Conservation (phyloP, 495 filamentous ascomycete genomes). For the Penicillium soppii region DNA sequence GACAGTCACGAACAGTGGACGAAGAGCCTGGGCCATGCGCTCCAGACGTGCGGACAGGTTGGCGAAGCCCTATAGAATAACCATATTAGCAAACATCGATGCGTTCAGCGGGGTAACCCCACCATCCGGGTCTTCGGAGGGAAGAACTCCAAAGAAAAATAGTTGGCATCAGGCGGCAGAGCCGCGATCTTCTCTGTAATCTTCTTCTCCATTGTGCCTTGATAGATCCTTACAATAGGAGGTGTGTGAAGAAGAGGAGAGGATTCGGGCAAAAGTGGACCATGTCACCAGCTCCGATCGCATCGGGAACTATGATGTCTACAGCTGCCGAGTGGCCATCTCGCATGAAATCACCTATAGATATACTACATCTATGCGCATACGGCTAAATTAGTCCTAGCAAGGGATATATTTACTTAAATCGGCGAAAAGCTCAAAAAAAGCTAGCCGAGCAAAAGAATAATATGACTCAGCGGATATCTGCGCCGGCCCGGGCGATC, state of each 20-base stretch:
- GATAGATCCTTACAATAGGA: conserved; percentile 12
- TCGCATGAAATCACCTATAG: not conserved
- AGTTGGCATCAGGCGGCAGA: conserved; percentile 74
- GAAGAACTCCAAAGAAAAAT: conserved; percentile 98
- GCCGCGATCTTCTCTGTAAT: conserved; percentile 96
- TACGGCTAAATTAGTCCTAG: conserved; percentile 1
- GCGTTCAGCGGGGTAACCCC: conserved; percentile 31
- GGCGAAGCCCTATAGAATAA: conserved; percentile 64
- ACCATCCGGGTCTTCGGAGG: conserved; percentile 94
- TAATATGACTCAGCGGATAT: conserved; percentile 27
- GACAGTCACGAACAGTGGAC: conserved; percentile 92
- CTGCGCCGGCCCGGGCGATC: conserved; percentile 9
- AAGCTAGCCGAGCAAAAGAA: conserved; percentile 8
- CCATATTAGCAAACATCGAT: conserved; percentile 3
- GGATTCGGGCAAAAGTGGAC: conserved; percentile 28
- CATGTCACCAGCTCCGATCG: conserved; percentile 12
- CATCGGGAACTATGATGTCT: conserved; percentile 22
- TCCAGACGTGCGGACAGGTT: conserved; percentile 92
- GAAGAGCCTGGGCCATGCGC: conserved; percentile 88
- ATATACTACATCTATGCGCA: conserved; percentile 2
- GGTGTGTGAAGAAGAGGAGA: conserved; percentile 15
- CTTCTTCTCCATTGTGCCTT: conserved; percentile 60
- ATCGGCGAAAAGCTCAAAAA: not conserved
- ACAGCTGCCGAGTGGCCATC: conserved; percentile 20
- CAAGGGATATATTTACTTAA: not conserved